Conservation (phyloP, 768 basidiomycete species). For the Trametes cingulata region DNA sequence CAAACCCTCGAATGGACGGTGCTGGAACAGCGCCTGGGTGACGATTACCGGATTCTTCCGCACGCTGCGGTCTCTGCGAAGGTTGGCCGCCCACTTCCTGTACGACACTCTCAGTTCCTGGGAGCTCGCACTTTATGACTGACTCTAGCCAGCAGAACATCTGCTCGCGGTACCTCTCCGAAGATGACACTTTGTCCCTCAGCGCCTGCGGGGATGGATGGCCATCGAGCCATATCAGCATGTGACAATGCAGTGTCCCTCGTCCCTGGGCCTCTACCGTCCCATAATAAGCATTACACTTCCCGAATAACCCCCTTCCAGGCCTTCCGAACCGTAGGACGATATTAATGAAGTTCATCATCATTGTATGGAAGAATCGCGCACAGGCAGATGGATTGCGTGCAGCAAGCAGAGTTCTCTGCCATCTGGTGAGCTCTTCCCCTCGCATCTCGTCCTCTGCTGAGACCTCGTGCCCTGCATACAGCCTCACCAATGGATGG, state of each 20-base stretch:
- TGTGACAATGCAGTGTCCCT: conserved; percentile 35
- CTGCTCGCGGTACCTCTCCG: not conserved
- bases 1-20: not conserved
- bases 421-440: not conserved
- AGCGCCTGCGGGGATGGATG: conserved; percentile 27
- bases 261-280: conserved; percentile 31
- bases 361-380: not conserved
- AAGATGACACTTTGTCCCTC: conserved; percentile 6
- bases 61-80: not conserved
- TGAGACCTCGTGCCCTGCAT: not conserved
- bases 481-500: not conserved
- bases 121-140: not conserved
- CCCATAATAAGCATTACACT: conserved; percentile 24
- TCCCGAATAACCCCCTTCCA: conserved; percentile 20
- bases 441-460: not conserved
- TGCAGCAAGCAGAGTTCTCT: not conserved
- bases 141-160: not conserved
- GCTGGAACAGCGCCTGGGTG: not conserved
- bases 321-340: not conserved
- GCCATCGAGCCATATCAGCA: conserved; percentile 33
- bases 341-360: not conserved
- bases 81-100: not conserved
- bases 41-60: not conserved
- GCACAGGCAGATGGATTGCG: not conserved
- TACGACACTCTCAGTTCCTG: not conserved